These are phyloP conservation scores for Nigrospora osmanthi DNA, from an alignment of 2,329 filamentous ascomycete genomes.

Conservation along the genomic window DNA sequence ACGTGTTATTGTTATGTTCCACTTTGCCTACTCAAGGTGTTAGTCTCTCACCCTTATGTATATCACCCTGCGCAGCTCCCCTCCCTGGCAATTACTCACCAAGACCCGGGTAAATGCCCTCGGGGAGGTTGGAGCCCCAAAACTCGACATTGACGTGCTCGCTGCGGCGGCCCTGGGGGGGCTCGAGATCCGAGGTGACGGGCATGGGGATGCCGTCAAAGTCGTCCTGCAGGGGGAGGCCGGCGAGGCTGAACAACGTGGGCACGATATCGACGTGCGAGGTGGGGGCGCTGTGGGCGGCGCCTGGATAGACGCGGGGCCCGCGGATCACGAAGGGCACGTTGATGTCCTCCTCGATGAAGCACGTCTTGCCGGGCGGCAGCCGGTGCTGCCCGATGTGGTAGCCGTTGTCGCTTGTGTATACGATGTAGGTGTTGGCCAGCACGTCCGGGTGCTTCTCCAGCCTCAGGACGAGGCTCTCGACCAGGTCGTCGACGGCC, in stretches of 20 bases:
- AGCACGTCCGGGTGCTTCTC: constrained; percentile 46
- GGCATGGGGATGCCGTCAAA: constrained; percentile 45
- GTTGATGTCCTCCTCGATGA: constrained; percentile 51
- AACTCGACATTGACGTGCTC: constrained; percentile 47
- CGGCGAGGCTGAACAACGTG: constrained; percentile 37
- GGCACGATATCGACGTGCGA: constrained; percentile 49
- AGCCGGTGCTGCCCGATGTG: constrained; percentile 52
- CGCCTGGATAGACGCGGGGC: constrained; percentile 39
- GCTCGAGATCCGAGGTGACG: constrained; percentile 15
- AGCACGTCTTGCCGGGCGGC: constrained; percentile 49
- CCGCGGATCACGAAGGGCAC: constrained; percentile 53
- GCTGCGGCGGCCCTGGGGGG: constrained; percentile 5
- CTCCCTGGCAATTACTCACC: neutral
- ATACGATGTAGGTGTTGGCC: constrained; percentile 52
- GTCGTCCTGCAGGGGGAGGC: constrained; percentile 28
- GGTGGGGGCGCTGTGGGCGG: constrained; percentile 31
- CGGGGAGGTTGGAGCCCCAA: constrained; percentile 30
- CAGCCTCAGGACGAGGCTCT: constrained; percentile 31
- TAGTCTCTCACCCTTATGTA: neutral
- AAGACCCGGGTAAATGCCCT: neutral
- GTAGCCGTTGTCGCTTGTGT: constrained; percentile 51
- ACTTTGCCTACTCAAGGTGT: neutral
- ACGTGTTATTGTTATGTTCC: constrained; percentile 48
- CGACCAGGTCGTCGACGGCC: constrained; percentile 46
- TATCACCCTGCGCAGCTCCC: no score